phyloP scores from a whole-genome alignment of 768 basidiomycete genomes.

The Leccinum obscurum region DNA sequence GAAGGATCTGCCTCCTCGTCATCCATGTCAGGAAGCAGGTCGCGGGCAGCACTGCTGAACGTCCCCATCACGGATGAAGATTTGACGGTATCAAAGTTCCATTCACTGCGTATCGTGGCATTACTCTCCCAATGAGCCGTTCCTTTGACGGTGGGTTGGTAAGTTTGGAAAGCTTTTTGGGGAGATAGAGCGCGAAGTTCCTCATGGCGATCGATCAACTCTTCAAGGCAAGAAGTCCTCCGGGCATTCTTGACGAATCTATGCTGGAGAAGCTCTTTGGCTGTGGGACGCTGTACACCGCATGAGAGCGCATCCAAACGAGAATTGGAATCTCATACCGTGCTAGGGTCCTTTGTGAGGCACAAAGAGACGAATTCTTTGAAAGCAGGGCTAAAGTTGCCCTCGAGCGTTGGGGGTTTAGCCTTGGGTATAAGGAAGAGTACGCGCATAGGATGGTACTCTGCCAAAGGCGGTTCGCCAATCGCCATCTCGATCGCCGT shows the following conservation, averaged over 20 bases:
- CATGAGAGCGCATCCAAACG: conserved; percentile 12
- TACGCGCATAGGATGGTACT: conserved; percentile 99
- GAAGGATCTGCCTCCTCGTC: conserved; percentile 45
- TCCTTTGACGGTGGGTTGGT: conserved; percentile 58
- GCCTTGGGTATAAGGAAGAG: conserved; percentile 98
- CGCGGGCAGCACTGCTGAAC: conserved; percentile 69
- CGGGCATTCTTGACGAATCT: conserved; percentile 86
- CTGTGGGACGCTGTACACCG: conserved; percentile 73
- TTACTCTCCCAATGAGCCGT: conserved; percentile 67
- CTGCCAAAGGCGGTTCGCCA: conserved; percentile 93
- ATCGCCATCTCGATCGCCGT: conserved; percentile 98
- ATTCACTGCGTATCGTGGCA: conserved; percentile 84
- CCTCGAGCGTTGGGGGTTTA: conserved; percentile 88
- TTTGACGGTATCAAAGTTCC: conserved; percentile 92
- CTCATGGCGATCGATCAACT: conserved; percentile 86
- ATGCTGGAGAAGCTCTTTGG: conserved; percentile 91
- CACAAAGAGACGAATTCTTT: conserved; percentile 92
- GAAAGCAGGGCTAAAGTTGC: conserved; percentile 79
- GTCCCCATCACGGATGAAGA: conserved; percentile 75
- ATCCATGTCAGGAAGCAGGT: conserved; percentile 62
- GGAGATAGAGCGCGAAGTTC: conserved; percentile 69
- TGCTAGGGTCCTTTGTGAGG: conserved; percentile 86
- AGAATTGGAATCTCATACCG: conserved; percentile 46
- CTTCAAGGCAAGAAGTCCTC: conserved; percentile 80
- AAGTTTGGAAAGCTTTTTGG: conserved; percentile 51